Base-by-base conservation (phyloP, 1,284 basidiomycete genomes). In the Volvariella volvacea region DNA sequence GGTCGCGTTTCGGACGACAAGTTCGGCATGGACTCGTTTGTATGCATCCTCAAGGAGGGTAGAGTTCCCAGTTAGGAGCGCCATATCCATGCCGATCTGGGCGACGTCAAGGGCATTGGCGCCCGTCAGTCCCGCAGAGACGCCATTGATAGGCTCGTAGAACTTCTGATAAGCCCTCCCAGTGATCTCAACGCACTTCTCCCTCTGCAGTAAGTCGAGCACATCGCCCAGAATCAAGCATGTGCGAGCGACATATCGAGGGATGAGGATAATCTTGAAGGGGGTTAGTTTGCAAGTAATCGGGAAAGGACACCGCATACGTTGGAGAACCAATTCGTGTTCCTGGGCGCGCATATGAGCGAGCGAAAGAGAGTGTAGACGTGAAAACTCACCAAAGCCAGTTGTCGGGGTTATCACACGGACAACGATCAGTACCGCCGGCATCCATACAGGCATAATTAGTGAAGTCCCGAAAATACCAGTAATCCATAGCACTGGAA, bases 31-130 rank as follows among this genome's bases (percentile, higher is more conserved):
- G 3, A 76, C 66, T 10, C 68, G 63, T 15, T 50, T 50, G 53
- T 76, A 82, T 1, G 77, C 79, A 41, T 78, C 73, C 2, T 58
- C 56, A 21, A 84, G 58, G 7, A 74, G 56, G 4, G 70, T 64
- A 1, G 55, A 52, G 50, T 82, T 76, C 19, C 50, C 52, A 17
- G 67, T 71, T 17, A 75, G 58, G 1, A 83, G 57, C 3, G 70
- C 75, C 7, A 65, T 60, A 50, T 79, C 74, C 20, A 81, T 73
- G 9, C 78, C 77, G 33, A 82, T 72, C 48, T 67, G 73, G 6
- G 76, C 75, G 9, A 83, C 65, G 55, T 83, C 81, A 31, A 83
- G 64, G 2, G 71, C 69, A 54, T 87, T 86, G 1, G 83, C 80
- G 21, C 83, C 83, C 6, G 78, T 78, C 31, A 66, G 50, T 36